Base-by-base conservation (phyloP, 495 filamentous ascomycete species). In the Lasiosphaeris hirsuta region DNA sequence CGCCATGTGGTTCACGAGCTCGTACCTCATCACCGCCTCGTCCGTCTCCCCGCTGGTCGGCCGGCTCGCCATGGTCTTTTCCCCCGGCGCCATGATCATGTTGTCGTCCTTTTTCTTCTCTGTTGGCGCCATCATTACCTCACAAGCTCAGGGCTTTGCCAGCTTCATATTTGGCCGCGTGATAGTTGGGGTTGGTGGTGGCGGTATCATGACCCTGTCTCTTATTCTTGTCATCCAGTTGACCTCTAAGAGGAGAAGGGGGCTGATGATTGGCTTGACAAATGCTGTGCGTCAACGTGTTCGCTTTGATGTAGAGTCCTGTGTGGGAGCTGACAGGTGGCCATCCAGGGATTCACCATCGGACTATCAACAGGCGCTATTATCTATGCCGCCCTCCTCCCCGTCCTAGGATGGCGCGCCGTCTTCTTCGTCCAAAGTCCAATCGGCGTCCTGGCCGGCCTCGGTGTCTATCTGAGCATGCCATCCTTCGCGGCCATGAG, bases 1-100 rank as follows among this genome's bases (percentile, higher is more conserved):
- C 43, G 83, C 83, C 15, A 85, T 81, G 59, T 93, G 88, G 88
- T 87, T 93, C 60, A 90, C 87, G 7, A 85, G 85, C 23, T 72
- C 86, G 1, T 92, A 87, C 66, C 69, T 86, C 70, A 90, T 93
- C 57, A 82, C 85, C 41, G 79, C 83, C 77, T 86, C 86, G 41
- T 85, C 81, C 15, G 72, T 86, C 4, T 77, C 83, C 0, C 88
- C 89, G 0, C 65, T 93, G 1, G 75, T 78, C 8, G 88, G 88
- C 7, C 79, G 87, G 37, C 72, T 92, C 7, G 80, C 82, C 18
- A 80, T 83, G 58, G 80, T 90, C 18, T 90, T 91, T 66, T 81
- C 84, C 1, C 81, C 87, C 0, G 79, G 85, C 7, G 51, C 72
- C 46, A 85, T 85, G 67, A 72, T 89, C 45, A 68, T 88, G 18